A percentile compares a stretch with the other conserved stretches of the same genome.
Evolutionary conservation across 495 filamentous ascomycete species (phyloP).

Genomic region (Aspergillus hancockii): DNA sequence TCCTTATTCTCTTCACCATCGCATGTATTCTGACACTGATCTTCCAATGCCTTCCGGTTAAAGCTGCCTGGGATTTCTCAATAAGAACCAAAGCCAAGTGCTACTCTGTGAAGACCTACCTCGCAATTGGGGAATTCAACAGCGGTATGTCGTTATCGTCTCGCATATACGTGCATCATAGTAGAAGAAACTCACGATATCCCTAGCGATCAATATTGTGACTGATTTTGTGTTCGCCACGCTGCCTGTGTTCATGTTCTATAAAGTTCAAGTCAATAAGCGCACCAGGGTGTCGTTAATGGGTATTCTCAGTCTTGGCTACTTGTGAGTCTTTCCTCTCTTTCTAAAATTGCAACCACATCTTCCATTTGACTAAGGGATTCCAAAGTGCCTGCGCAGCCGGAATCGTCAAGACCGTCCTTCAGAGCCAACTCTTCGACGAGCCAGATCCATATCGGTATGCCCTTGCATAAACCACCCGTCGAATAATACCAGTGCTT

Average conservation of each 20-base stretch:
- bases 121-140: conserved; percentile 22
- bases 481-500: background rate
- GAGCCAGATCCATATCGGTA: conserved; percentile 12
- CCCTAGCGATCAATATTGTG: conserved; percentile 9
- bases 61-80: conserved; percentile 19
- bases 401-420: conserved; percentile 12
- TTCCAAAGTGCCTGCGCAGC: conserved; percentile 12
- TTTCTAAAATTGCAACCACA: background rate
- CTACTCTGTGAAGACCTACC: conserved; percentile 12
- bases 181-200: background rate
- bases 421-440: conserved; percentile 5
- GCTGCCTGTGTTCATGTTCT: conserved; percentile 11
- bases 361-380: background rate
- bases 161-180: background rate
- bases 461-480: background rate
- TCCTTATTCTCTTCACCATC: conserved; percentile 20
- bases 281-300: conserved; percentile 6
- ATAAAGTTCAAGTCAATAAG: conserved; percentile 6
- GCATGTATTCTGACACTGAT: conserved; percentile 20
- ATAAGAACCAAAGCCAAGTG: conserved; percentile 13
- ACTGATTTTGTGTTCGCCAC: conserved; percentile 12
- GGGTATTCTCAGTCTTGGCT: conserved; percentile 13
- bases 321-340: background rate
- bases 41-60: conserved; percentile 21
- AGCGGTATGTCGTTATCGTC: conserved; percentile 9